Conservation (phyloP, 257 asterid genomes). For the Capsicum baccatum region DNA sequence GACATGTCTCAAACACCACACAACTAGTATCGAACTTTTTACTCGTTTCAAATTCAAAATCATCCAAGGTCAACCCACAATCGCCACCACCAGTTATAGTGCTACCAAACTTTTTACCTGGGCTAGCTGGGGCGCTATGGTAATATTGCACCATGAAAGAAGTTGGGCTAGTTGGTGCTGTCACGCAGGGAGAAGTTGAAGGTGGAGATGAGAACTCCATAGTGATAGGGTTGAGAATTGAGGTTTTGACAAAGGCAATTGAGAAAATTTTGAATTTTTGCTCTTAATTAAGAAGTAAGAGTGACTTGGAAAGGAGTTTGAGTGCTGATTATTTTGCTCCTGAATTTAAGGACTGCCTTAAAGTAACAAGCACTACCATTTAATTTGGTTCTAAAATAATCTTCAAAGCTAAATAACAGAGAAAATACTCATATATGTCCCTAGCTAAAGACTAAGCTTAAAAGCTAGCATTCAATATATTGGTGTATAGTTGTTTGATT, state of each 20-base stretch:
- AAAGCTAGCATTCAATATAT: not conserved
- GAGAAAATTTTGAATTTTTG: conserved; percentile 30
- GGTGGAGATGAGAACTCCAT: conserved; percentile 46
- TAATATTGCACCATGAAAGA: conserved; percentile 38
- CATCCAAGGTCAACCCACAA: conserved; percentile 36
- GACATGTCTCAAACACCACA: conserved; percentile 23
- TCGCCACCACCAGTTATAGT: not conserved
- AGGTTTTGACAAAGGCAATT: conserved; percentile 7
- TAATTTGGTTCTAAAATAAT: conserved; percentile 45
- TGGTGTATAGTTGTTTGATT: conserved; percentile 11
- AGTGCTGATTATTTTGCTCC: conserved; percentile 37
- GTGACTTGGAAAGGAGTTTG: conserved; percentile 29
- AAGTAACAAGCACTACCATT: conserved; percentile 44
- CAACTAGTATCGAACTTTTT: conserved; percentile 38
- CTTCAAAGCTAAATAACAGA: conserved; percentile 43
- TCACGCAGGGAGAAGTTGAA: conserved; percentile 46
- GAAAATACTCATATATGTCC: conserved; percentile 49
- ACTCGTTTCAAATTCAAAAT: conserved; percentile 71
- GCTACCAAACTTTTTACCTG: conserved; percentile 27
- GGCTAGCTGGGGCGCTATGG: conserved; percentile 66
- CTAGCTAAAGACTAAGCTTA: conserved; percentile 2
- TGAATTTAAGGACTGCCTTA: conserved; percentile 56
- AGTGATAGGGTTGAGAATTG: conserved; percentile 22
- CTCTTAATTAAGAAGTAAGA: not conserved
- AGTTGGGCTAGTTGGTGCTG: conserved; percentile 60